Base-by-base conservation (phyloP, 2,329 filamentous ascomycete genomes). In the Colletotrichum sp. region DNA sequence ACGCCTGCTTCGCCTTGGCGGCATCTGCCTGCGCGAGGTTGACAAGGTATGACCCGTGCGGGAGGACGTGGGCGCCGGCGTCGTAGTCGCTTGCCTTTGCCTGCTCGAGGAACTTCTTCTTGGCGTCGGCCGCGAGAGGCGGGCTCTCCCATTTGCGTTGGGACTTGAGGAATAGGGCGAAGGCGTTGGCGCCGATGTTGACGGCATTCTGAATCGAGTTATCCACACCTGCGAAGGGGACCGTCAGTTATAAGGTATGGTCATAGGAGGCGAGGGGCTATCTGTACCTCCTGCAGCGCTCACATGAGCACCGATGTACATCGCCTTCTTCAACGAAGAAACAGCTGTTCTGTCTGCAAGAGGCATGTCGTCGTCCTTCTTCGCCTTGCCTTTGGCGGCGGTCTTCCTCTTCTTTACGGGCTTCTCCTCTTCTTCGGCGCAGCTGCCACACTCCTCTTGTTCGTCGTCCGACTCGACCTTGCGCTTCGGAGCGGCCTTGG, bases 81-180 rank as follows among this genome's bases (percentile, higher is more conserved):
- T 95, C 92, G 84, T 96, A 98, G 66, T 87, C 87, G 83, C 96
- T 92, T 66, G 93, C 87, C 67, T 91, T 88, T 82, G 95, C 95
- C 36, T 92, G 87, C 59, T 89, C 88, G 72, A 90, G 90, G 86
- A 99, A 99, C 52, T 92, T 89, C 57, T 92, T 89, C 66, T 91
- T 89, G 69, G 93, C 91, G 30, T 94, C 92, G 52, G 92, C 85
- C 30, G 93, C 89, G 6, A 99, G 89, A 1, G 95, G 91, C 10
- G 96, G 95, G 81, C 94, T 98, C 32, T 91, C 90, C 97, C 97
- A 99, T 87, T 98, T 99, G 71, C 96, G 93, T 84, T 99, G 97
- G 0, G 95, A 98, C 84, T 99, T 99, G 80, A 99, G 90, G 86
- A 99, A 99, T 24, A 99, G 89, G 6, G 97, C 97, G 80, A 99